Percentiles rank a stretch among this genome's conserved stretches.
These are phyloP conservation scores for Vicia faba DNA, from an alignment of 306 rosid genomes.

Conservation along the genomic window DNA sequence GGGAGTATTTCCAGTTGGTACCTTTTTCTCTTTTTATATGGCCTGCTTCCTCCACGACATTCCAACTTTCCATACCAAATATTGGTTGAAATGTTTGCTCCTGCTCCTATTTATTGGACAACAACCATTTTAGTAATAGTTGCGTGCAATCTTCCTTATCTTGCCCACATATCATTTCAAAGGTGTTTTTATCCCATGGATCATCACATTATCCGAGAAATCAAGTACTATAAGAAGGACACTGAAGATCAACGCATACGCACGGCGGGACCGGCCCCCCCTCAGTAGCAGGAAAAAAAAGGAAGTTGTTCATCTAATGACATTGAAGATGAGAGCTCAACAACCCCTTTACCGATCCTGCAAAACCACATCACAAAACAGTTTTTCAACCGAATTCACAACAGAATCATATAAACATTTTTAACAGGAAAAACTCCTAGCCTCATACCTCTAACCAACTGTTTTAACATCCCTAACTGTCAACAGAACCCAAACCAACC, in stretches of 20 bases:
- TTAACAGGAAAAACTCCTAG: too few relatives aligned
- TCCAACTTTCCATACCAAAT: constrained; percentile 69
- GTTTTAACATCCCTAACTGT: too few relatives aligned
- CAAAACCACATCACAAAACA: too few relatives aligned
- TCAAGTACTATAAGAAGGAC: too few relatives aligned
- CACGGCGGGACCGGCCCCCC: constrained; percentile 83
- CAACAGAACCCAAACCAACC: too few relatives aligned
- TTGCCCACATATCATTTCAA: constrained; percentile 79
- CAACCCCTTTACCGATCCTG: too few relatives aligned
- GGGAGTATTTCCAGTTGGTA: constrained; percentile 90
- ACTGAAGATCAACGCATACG: constrained; percentile 86
- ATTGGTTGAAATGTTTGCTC: constrained; percentile 77
- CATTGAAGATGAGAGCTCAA: too few relatives aligned
- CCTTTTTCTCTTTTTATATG: constrained; percentile 75
- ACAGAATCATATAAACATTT: too few relatives aligned
- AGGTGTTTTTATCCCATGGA: constrained; percentile 91
- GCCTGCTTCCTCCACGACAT: constrained; percentile 59
- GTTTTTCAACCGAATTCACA: too few relatives aligned
- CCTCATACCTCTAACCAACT: too few relatives aligned
- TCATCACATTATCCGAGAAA: constrained; percentile 88
- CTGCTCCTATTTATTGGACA: constrained; percentile 85
- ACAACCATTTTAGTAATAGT: constrained; percentile 70
- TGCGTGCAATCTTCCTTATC: constrained; percentile 82
- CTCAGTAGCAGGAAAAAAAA: too few relatives aligned
- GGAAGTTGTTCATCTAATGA: too few relatives aligned